These are phyloP conservation scores for Apiospora aurea DNA, from an alignment of 2,329 filamentous ascomycete genomes.

Conservation along the genomic window DNA sequence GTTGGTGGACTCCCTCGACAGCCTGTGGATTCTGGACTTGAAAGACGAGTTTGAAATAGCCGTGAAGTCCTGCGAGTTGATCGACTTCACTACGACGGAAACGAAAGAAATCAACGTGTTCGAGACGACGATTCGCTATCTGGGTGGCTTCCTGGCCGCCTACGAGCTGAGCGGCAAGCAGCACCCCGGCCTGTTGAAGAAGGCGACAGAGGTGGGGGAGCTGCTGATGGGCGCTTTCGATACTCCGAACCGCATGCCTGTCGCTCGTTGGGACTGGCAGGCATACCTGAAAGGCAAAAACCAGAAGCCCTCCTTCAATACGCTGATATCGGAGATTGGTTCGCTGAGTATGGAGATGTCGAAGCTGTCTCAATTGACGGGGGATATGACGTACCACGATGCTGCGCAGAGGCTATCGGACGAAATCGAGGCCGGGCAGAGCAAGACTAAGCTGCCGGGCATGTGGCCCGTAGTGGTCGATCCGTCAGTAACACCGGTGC, in stretches of 20 bases:
- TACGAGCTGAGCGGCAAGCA: constrained; percentile 47
- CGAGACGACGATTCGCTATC: constrained; percentile 48
- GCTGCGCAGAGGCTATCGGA: constrained; percentile 40
- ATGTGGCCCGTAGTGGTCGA: constrained; percentile 73
- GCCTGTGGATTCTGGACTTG: constrained; percentile 53
- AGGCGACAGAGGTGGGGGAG: constrained; percentile 49
- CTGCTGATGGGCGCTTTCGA: constrained; percentile 44
- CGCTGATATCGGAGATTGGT: constrained; percentile 41
- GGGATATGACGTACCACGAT: constrained; percentile 42
- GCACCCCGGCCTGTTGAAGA: constrained; percentile 51
- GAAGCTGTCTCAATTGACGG: constrained; percentile 40
- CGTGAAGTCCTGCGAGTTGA: constrained; percentile 46
- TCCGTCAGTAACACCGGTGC: constrained; percentile 61
- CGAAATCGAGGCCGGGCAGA: constrained; percentile 36
- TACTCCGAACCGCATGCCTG: constrained; percentile 42
- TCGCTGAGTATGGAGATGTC: constrained; percentile 44
- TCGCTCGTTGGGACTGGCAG: constrained; percentile 38
- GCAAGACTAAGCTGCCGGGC: constrained; percentile 49
- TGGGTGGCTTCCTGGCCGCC: constrained; percentile 41
- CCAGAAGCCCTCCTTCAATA: constrained; percentile 33
- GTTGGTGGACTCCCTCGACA: constrained; percentile 50
- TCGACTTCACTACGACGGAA: constrained; percentile 51
- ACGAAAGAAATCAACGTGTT: constrained; percentile 43
- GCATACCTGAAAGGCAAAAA: constrained; percentile 33
- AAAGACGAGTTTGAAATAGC: constrained; percentile 54